These are phyloP conservation scores for Trypanosoma mega DNA, from an alignment of 208 protist genomes.

Conservation along the genomic window DNA sequence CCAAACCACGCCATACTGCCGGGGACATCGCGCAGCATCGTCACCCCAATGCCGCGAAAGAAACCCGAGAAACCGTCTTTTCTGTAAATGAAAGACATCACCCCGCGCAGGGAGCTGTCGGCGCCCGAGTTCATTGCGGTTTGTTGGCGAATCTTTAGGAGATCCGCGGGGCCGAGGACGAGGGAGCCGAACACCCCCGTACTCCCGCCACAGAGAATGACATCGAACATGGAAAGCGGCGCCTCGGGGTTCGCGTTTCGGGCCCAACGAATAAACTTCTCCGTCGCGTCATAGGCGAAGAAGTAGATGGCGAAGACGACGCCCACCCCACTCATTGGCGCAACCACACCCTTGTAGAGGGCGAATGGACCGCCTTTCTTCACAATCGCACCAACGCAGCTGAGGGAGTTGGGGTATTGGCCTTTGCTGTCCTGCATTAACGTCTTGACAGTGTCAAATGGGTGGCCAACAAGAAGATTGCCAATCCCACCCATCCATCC, in stretches of 20 bases:
- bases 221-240: constrained; percentile 18
- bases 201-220: constrained; percentile 44
- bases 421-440: constrained; percentile 37
- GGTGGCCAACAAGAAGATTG: constrained; percentile 33
- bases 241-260: constrained; percentile 4
- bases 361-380: constrained; percentile 26
- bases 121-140: constrained; percentile 27
- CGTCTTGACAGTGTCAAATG: constrained; percentile 62
- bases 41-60: constrained; percentile 28
- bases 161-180: constrained; percentile 39
- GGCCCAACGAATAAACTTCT: constrained; percentile 24
- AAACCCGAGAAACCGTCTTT: constrained; percentile 32
- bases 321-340: constrained; percentile 33
- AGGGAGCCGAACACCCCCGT: constrained; percentile 32
- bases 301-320: constrained; percentile 44
- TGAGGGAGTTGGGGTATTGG: constrained; percentile 10
- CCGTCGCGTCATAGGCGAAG: constrained; percentile 34
- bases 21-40: constrained; percentile 42
- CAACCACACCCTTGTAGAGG: constrained; percentile 42
- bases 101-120: constrained; percentile 22
- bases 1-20: constrained; percentile 48
- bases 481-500: constrained; percentile 43
- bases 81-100: constrained; percentile 28
- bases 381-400: constrained; percentile 16
- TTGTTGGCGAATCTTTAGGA: constrained; percentile 58